Base-by-base conservation (phyloP, 306 rosid genomes). In the Trichosanthes cucumerina region DNA sequence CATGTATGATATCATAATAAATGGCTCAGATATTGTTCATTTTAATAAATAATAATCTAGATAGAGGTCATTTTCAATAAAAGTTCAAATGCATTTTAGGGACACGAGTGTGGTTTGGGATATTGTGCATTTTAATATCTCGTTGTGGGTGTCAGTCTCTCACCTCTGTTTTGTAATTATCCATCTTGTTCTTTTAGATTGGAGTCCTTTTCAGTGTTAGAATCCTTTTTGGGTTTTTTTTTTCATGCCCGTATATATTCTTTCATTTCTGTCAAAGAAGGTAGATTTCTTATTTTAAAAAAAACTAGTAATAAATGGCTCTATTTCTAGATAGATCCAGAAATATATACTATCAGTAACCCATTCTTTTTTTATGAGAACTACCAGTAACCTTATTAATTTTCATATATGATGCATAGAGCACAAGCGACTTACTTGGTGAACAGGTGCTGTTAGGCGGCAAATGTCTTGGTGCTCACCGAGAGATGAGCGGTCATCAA, bases 381-480 rank as follows among this genome's bases (percentile, higher is more conserved):
- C 43, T 21, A n/a, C 5, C 28, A 43, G 53, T 71, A 24, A 46
- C 39, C 38, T 72, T 26, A 71, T 71, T 26, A 15, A 16, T 24
- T 70, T 5, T 11, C 76, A 72, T 68, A 46, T 14, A 26, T 46
- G 77, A 24, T 46, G 41, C 77, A 72, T 43, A 72, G 24, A 46
- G 41, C 74, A 66, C 50, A 9, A 16, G 58, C 57, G 6, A 46
- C 77, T 72, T 47, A 72, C 77, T 47, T 49, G 77, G 59, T 15
- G 34, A 72, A 72, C 77, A 7, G 77, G 77, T 24, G 77, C 77
- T 24, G 39, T 44, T 72, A 72, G 23, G 58, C 57, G 15, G 80
- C 95, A 91, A 18, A 56, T 79, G 56, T 66, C 84, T 82, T 72
- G 83, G 82, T 93, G 98, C 79, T 75, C 87, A 10, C 16, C 15